Evolutionary conservation across 2,329 filamentous ascomycete species (phyloP).

Genomic region (Trichophyton rubrum): DNA sequence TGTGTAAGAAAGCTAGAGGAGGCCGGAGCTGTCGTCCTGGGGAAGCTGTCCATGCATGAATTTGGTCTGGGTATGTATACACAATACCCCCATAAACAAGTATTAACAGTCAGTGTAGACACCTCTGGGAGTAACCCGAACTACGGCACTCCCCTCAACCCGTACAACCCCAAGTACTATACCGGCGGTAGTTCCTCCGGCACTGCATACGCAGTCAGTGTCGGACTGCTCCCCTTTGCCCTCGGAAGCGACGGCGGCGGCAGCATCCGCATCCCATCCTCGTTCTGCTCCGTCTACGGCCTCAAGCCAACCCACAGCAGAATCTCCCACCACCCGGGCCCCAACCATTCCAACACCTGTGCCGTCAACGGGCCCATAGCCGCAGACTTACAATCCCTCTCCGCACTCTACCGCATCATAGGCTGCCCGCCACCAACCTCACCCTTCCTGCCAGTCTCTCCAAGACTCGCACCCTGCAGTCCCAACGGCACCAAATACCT

Average conservation of each 20-base stretch:
- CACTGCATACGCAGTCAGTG: constrained; percentile 51
- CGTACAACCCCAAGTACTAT: constrained; percentile 59
- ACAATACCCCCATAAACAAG: too few relatives aligned
- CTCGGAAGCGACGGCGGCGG: constrained; percentile 8
- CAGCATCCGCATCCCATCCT: constrained; percentile 9
- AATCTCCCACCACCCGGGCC: constrained; percentile 37
- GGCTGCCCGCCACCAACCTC: constrained; percentile 51
- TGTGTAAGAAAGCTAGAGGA: constrained; percentile 53
- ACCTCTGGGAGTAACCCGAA: constrained; percentile 60
- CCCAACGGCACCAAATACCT: constrained; percentile 42
- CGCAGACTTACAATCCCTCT: constrained; percentile 57
- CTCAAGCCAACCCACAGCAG: constrained; percentile 8
- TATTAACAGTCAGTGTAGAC: constrained; percentile 29
- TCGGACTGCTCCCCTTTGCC: constrained; percentile 48
- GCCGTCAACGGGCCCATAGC: constrained; percentile 59
- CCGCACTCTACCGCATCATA: constrained; percentile 63
- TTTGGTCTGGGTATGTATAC: constrained; percentile 45
- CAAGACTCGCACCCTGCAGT: constrained; percentile 29
- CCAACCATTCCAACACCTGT: constrained; percentile 44
- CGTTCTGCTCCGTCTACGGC: constrained; percentile 9
- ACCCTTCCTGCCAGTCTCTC: constrained; percentile 36
- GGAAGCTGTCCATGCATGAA: constrained; percentile 65
- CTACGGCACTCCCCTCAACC: constrained; percentile 60
- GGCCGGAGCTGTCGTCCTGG: constrained; percentile 55
- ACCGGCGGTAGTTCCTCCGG: constrained; percentile 63